phyloP scores from a whole-genome alignment of 768 basidiomycete species.

The Trametes cingulata region DNA sequence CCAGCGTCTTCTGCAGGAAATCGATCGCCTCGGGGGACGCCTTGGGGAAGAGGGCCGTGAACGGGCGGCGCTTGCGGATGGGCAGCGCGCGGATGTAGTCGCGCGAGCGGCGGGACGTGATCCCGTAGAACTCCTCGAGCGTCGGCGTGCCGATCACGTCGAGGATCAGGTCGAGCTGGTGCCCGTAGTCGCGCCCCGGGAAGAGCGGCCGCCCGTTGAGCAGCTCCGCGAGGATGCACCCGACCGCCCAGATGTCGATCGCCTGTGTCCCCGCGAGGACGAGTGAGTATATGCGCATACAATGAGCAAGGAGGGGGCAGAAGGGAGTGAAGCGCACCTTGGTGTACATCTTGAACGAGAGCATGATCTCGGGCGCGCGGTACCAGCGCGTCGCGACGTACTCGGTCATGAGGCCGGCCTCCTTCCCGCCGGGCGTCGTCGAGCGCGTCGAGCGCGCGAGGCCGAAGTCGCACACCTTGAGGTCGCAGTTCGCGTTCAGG shows the following conservation, averaged over 20 bases:
- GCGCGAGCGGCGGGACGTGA: conserved; percentile 79
- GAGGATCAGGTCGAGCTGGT: conserved; percentile 85
- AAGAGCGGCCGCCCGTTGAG: conserved; percentile 80
- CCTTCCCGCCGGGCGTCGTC: conserved; percentile 55
- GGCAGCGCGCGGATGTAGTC: conserved; percentile 88
- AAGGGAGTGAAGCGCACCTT: conserved; percentile 44
- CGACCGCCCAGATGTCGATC: conserved; percentile 77
- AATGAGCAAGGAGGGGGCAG: conserved; percentile 8
- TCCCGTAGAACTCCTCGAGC: conserved; percentile 88
- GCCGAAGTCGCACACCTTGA: conserved; percentile 90
- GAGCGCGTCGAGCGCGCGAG: conserved; percentile 68
- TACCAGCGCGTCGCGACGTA: conserved; percentile 95
- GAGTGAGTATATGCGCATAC: not conserved
- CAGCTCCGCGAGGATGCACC: conserved; percentile 81
- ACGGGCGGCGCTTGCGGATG: conserved; percentile 73
- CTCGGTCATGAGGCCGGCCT: conserved; percentile 73
- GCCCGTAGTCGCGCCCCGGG: conserved; percentile 84
- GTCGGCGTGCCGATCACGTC: conserved; percentile 89
- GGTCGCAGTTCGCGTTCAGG: conserved; percentile 86
- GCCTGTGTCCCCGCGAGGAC: conserved; percentile 38
- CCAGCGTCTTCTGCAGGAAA: conserved; percentile 71
- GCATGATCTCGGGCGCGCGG: conserved; percentile 92
- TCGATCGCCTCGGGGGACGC: conserved; percentile 74
- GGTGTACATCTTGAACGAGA: conserved; percentile 88
- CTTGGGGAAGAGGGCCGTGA: conserved; percentile 73